These are phyloP conservation scores for Salvia miltiorrhiza DNA, from an alignment of 257 asterid species.

Conservation along the genomic window DNA sequence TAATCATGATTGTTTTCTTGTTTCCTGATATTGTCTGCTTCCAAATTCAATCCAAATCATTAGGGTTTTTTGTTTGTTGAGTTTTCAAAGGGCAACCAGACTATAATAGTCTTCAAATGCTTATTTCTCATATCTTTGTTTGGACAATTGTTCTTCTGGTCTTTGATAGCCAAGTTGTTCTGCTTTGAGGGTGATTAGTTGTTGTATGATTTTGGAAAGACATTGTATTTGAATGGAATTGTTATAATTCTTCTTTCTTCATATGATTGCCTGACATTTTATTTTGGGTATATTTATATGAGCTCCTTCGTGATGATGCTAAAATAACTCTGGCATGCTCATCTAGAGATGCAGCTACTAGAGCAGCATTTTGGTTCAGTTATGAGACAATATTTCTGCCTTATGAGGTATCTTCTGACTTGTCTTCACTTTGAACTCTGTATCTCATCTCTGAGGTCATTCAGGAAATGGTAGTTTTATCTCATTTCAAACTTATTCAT, in stretches of 20 bases:
- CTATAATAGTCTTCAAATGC: constrained; percentile 4
- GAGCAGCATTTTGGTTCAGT: not conserved
- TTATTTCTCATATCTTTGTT: constrained; percentile 15
- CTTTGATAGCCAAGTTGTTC: constrained; percentile 15
- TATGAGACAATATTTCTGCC: not conserved
- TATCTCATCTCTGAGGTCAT: not conserved
- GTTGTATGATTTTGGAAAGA: constrained; percentile 6
- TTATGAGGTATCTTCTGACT: not conserved
- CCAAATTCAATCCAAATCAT: not conserved
- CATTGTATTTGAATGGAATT: constrained; percentile 24
- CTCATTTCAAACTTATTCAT: not conserved
- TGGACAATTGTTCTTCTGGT: constrained; percentile 21
- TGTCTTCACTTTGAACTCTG: not conserved
- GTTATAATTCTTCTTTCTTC: not conserved
- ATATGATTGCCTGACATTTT: not conserved
- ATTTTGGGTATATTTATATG: not conserved
- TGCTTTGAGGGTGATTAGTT: constrained; percentile 19
- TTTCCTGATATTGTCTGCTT: constrained; percentile 13
- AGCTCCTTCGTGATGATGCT: not conserved
- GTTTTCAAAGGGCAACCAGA: constrained; percentile 16
- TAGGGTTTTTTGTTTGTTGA: not conserved
- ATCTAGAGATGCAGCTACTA: not conserved
- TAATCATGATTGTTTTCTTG: constrained; percentile 1
- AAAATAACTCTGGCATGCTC: not conserved
- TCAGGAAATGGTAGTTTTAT: not conserved